Conservation (phyloP, 2,329 filamentous ascomycete genomes). For the Aspergillus sojae region DNA sequence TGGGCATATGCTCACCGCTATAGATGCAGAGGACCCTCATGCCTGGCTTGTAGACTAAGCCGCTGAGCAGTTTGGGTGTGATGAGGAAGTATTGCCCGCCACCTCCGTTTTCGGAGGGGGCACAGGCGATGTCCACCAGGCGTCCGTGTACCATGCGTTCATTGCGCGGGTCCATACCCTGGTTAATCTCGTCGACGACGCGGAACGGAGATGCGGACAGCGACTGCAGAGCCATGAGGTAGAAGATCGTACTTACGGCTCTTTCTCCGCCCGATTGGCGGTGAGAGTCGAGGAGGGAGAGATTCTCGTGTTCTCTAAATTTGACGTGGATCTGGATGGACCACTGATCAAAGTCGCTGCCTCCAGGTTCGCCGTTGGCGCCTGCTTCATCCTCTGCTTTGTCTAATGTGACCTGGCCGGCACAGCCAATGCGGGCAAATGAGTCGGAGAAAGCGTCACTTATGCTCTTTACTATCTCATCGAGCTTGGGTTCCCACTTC, state of each 20-base stretch:
- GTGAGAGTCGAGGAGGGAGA: conserved; percentile 85
- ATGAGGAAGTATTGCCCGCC: conserved; percentile 88
- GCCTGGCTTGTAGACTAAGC: conserved; percentile 80
- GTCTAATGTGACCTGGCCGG: conserved; percentile 83
- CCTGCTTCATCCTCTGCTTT: conserved; percentile 59
- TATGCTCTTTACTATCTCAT: conserved; percentile 76
- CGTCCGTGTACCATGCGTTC: conserved; percentile 97
- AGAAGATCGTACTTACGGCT: conserved; percentile 96
- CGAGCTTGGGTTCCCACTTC: conserved; percentile 82
- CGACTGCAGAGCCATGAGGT: conserved; percentile 95
- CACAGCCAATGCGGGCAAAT: conserved; percentile 91
- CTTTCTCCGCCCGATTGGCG: conserved; percentile 96
- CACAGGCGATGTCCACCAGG: conserved; percentile 95
- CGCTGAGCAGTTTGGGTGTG: conserved; percentile 89
- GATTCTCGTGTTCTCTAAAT: conserved; percentile 82
- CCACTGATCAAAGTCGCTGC: conserved; percentile 90
- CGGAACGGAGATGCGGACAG: conserved; percentile 94
- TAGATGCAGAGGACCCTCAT: conserved; percentile 96
- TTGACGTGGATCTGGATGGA: conserved; percentile 91
- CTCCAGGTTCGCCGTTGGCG: conserved; percentile 31
- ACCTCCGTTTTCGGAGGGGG: conserved; percentile 50
- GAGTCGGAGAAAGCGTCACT: conserved; percentile 91
- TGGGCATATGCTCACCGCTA: conserved; percentile 69
- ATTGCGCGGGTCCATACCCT: conserved; percentile 98
- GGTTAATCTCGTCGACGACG: conserved; percentile 98